phyloP scores from a whole-genome alignment of 768 basidiomycete genomes.

The Phylloporus scabripes region DNA sequence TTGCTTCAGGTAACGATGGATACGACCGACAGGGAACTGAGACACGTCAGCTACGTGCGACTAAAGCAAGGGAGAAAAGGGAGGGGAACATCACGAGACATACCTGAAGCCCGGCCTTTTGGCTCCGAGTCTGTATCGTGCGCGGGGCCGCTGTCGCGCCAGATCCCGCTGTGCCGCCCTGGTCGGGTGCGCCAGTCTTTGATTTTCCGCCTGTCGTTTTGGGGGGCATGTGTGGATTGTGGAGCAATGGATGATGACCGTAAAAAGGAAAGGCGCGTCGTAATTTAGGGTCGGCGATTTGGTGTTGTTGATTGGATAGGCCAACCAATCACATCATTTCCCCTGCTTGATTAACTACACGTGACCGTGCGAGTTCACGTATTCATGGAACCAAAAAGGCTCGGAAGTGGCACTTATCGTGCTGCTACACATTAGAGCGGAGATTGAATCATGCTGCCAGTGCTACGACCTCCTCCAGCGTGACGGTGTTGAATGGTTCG shows the following conservation, averaged over 20 bases:
- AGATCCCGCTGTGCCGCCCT: slow-evolving; percentile 21
- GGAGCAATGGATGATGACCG: slow-evolving; percentile 25
- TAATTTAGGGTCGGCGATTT: slow-evolving; percentile 32
- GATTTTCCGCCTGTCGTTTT: slow-evolving; percentile 59
- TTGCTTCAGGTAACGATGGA: slow-evolving; percentile 91
- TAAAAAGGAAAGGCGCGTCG: slow-evolving; percentile 28
- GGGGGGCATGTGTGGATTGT: slow-evolving; percentile 39
- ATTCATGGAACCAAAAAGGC: no score
- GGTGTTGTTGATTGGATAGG: slow-evolving; percentile 23
- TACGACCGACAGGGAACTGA: slow-evolving; percentile 96
- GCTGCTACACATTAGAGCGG: no score
- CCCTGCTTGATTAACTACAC: no score
- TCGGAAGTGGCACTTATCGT: no score
- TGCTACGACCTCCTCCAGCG: no score
- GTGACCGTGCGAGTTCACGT: no score
- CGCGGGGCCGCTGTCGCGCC: slow-evolving; percentile 30
- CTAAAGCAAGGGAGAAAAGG: neutral
- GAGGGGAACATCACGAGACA: slow-evolving; percentile 9
- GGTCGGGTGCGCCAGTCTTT: slow-evolving; percentile 38
- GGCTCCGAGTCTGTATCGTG: slow-evolving; percentile 63
- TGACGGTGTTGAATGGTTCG: no score
- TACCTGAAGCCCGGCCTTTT: slow-evolving; percentile 86
- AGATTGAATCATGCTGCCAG: no score
- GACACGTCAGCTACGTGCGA: neutral
- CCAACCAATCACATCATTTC: no score